Evolutionary conservation across 2,329 filamentous ascomycete species (phyloP).

Genomic region (Ophiostoma perfectum): DNA sequence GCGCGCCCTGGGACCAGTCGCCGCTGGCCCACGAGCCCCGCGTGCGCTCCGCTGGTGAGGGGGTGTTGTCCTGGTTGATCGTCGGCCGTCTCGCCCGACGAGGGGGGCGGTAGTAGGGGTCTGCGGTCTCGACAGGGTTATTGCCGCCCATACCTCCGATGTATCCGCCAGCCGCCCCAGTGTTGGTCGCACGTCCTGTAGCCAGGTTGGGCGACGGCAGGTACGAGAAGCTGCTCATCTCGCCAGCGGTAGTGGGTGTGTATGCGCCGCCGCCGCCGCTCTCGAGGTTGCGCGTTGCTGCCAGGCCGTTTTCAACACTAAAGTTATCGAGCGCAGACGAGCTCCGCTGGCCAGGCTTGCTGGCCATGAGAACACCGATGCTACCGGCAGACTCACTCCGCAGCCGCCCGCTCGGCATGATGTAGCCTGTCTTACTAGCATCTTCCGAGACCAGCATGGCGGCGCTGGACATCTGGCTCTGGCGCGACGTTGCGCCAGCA

Average conservation of each 20-base stretch:
- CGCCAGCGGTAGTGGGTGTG: conserved; percentile 67
- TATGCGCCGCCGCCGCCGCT: conserved; percentile 52
- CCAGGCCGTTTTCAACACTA: conserved; percentile 42
- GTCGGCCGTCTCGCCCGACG: conserved; percentile 49
- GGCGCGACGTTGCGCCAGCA: conserved; percentile 54
- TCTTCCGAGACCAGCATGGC: conserved; percentile 71
- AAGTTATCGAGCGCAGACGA: conserved; percentile 52
- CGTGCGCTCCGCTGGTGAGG: conserved; percentile 34
- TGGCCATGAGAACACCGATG: conserved; percentile 45
- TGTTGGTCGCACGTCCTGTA: neutral
- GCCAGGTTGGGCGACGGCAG: conserved; percentile 49
- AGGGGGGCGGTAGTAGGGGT: conserved; percentile 87
- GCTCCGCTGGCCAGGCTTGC: conserved; percentile 43
- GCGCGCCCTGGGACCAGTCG: conserved; percentile 32
- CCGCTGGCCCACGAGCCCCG: conserved; percentile 37
- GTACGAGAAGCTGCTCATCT: conserved; percentile 65
- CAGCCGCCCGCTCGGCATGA: conserved; percentile 48
- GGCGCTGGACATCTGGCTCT: conserved; percentile 76
- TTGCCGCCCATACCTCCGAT: conserved; percentile 25
- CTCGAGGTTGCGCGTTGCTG: conserved; percentile 45
- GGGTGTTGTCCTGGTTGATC: conserved; percentile 47
- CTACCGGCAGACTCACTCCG: conserved; percentile 59
- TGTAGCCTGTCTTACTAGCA: conserved; percentile 57
- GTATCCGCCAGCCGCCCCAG: neutral
- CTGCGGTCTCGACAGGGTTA: conserved; percentile 49